These are phyloP conservation scores for Dioszegia hungarica DNA, from an alignment of 768 basidiomycete genomes.

Conservation along the genomic window DNA sequence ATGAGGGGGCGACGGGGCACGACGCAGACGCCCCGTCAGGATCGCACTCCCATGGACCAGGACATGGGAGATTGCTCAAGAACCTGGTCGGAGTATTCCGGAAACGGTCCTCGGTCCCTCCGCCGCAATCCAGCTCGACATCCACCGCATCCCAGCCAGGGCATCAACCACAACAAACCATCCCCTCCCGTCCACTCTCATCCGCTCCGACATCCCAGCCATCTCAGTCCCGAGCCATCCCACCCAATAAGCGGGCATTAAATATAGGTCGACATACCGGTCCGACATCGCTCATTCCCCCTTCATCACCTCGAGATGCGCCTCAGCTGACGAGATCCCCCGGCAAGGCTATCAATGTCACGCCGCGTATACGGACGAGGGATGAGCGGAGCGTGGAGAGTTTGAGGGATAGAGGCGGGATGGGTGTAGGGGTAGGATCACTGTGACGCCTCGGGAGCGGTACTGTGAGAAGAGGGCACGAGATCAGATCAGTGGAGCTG, in stretches of 20 bases:
- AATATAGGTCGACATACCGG: background rate
- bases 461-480: too few species aligned
- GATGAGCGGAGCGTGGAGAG: conserved; percentile 16
- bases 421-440: background rate
- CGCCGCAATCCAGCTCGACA: background rate
- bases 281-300: background rate
- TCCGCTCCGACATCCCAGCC: background rate
- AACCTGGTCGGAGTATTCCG: conserved; percentile 30
- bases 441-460: background rate
- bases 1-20: background rate
- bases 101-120: background rate
- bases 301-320: background rate
- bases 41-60: background rate
- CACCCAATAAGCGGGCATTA: background rate
- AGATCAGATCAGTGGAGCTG: too few species aligned
- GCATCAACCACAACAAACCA: conserved; percentile 1
- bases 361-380: conserved; percentile 14
- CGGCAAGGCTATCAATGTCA: background rate
- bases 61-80: conserved; percentile 21
- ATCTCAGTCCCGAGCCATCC: background rate
- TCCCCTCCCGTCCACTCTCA: background rate
- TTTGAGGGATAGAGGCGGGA: conserved; percentile 1
- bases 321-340: background rate
- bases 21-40: too few species aligned
- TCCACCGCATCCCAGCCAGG: background rate